Evolutionary conservation across 441 rosid species (phyloP).

Genomic region (Brassica balearica): DNA sequence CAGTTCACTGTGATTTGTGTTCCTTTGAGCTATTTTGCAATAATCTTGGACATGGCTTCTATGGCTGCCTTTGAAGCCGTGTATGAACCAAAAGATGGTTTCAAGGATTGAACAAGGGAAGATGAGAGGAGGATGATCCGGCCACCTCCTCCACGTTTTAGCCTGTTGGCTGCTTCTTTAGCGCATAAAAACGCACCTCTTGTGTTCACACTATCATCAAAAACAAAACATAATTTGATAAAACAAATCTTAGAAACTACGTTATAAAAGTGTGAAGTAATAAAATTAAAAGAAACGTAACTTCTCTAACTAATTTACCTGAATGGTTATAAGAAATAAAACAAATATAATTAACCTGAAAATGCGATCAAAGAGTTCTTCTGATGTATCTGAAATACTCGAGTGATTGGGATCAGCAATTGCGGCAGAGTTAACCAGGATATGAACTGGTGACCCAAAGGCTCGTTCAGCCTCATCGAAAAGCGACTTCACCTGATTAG

Average conservation of each 20-base stretch:
- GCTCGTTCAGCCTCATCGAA: conserved; percentile 67
- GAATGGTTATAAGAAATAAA: background rate
- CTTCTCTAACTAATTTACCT: background rate
- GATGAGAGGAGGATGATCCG: conserved; percentile 23
- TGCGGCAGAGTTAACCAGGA: conserved; percentile 77
- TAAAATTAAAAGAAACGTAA: no score
- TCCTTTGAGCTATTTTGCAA: conserved; percentile 15
- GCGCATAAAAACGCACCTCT: conserved; percentile 57
- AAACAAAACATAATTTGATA: background rate
- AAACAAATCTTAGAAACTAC: background rate
- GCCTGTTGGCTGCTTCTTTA: conserved; percentile 66
- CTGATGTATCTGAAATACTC: conserved; percentile 57
- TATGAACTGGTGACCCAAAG: conserved; percentile 57
- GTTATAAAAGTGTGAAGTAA: background rate
- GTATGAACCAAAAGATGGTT: conserved; percentile 8
- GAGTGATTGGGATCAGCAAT: conserved; percentile 55
- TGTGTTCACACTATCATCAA: conserved; percentile 49
- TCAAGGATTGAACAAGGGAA: background rate
- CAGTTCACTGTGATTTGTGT: conserved; percentile 7
- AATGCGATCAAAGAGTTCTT: conserved; percentile 48
- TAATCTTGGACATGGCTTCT: conserved; percentile 15
- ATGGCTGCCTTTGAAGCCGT: conserved; percentile 22
- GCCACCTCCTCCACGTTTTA: conserved; percentile 51
- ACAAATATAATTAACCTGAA: background rate
- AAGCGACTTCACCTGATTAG: conserved; percentile 60